These are phyloP conservation scores for Ogataea angusta DNA, from an alignment of 805 yeast species.

Conservation along the genomic window DNA sequence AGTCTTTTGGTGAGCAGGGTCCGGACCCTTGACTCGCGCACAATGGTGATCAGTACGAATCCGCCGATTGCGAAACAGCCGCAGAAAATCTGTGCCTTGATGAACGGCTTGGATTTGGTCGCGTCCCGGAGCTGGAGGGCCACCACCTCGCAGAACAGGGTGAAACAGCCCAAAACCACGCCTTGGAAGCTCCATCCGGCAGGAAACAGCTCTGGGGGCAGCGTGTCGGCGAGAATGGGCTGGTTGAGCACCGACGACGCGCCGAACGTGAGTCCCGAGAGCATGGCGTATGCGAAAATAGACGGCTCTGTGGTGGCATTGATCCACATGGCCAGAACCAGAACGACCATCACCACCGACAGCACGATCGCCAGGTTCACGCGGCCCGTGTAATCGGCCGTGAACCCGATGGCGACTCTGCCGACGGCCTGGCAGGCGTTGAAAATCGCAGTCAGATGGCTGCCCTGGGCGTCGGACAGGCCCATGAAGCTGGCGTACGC, in stretches of 20 bases:
- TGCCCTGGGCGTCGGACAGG: conserved; percentile 39
- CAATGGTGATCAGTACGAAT: conserved; percentile 38
- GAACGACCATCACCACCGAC: conserved; percentile 33
- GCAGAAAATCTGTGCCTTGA: conserved; percentile 58
- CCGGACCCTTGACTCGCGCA: conserved; percentile 43
- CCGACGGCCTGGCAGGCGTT: conserved; percentile 49
- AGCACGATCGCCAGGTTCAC: conserved; percentile 40
- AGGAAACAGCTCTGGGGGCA: conserved; percentile 27
- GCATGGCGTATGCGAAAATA: conserved; percentile 35
- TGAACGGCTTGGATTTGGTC: conserved; percentile 39
- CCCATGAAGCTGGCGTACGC: conserved; percentile 51
- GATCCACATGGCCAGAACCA: conserved; percentile 47
- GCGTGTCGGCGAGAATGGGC: conserved; percentile 31
- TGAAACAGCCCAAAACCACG: conserved; percentile 28
- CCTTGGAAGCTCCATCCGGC: conserved; percentile 31
- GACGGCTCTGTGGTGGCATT: conserved; percentile 32
- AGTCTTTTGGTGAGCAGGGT: not conserved
- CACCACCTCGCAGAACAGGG: conserved; percentile 30
- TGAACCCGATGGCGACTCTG: conserved; percentile 45
- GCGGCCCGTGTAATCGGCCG: conserved; percentile 46
- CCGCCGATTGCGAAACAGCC: conserved; percentile 50
- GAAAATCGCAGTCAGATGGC: conserved; percentile 43
- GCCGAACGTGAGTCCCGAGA: conserved; percentile 46
- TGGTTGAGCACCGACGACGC: conserved; percentile 35
- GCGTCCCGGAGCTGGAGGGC: conserved; percentile 27